A percentile compares a stretch with the other conserved stretches of the same genome.
These are phyloP conservation scores for Lasiodiplodia hormozganensis DNA, from an alignment of 2,329 filamentous ascomycete species.

Conservation along the genomic window DNA sequence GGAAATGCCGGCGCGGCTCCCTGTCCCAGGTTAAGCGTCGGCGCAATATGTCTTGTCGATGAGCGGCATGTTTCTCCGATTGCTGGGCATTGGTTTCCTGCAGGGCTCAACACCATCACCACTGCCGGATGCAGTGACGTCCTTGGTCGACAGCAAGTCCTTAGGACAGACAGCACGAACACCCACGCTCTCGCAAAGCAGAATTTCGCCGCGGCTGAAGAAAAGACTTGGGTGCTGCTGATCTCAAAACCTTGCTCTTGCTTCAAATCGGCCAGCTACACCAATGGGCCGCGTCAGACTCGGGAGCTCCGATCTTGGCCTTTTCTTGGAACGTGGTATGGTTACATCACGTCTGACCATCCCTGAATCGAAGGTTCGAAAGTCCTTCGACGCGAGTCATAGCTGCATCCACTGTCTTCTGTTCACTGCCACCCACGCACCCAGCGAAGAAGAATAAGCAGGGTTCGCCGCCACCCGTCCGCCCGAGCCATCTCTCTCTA, in stretches of 20 bases:
- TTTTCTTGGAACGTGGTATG: neutral
- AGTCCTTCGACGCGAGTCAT: conserved; percentile 25
- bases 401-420: neutral
- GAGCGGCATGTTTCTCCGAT: neutral
- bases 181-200: no score
- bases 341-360: neutral
- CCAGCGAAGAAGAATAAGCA: neutral
- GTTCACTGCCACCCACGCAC: neutral
- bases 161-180: no score
- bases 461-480: neutral
- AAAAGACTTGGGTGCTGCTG: neutral
- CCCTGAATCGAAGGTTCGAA: conserved; percentile 20
- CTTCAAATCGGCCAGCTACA: neutral
- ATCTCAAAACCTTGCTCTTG: neutral
- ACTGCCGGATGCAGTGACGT: neutral
- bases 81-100: neutral
- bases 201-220: no score
- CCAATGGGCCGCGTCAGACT: neutral
- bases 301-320: conserved; percentile 7
- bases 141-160: no score
- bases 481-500: no score
- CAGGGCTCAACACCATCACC: neutral
- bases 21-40: conserved; percentile 18
- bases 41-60: neutral
- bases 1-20: conserved; percentile 13